Conservation (phyloP, 2,329 filamentous ascomycete species). For the Fusarium chuoi region DNA sequence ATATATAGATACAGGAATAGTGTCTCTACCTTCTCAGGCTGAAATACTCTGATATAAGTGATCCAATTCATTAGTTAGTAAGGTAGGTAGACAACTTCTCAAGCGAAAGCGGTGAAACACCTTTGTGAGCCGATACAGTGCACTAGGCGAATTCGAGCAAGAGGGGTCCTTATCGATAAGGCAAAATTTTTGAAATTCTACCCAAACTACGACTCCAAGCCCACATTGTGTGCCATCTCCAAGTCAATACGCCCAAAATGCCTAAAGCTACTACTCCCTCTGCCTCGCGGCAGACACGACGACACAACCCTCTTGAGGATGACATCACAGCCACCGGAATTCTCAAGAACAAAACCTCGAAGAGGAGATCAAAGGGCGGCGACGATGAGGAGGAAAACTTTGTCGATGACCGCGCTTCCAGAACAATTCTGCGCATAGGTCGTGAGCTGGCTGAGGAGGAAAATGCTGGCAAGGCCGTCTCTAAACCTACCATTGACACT, state of each 20-base stretch:
- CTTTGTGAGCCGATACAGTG: background rate
- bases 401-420: conserved; percentile 87
- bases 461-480: conserved; percentile 51
- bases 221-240: conserved; percentile 41
- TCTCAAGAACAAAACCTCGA: conserved; percentile 78
- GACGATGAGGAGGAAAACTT: conserved; percentile 74
- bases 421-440: conserved; percentile 89
- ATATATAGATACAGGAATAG: background rate
- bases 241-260: conserved; percentile 63
- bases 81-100: background rate
- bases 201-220: conserved; percentile 35
- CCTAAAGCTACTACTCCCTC: conserved; percentile 77
- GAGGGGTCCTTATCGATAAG: conserved; percentile 56
- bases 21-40: background rate
- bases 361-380: conserved; percentile 72
- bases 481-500: conserved; percentile 59
- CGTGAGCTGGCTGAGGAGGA: conserved; percentile 90
- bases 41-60: background rate
- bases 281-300: conserved; percentile 68
- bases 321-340: conserved; percentile 79
- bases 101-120: conserved; percentile 48
- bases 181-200: conserved; percentile 51
- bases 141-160: conserved; percentile 46
- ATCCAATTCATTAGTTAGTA: background rate
- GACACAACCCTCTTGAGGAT: conserved; percentile 91